Evolutionary conservation across 257 asterid species (phyloP), one percentile per base, ranked within the genome.

Genomic region (Solanum paucissectum): DNA sequence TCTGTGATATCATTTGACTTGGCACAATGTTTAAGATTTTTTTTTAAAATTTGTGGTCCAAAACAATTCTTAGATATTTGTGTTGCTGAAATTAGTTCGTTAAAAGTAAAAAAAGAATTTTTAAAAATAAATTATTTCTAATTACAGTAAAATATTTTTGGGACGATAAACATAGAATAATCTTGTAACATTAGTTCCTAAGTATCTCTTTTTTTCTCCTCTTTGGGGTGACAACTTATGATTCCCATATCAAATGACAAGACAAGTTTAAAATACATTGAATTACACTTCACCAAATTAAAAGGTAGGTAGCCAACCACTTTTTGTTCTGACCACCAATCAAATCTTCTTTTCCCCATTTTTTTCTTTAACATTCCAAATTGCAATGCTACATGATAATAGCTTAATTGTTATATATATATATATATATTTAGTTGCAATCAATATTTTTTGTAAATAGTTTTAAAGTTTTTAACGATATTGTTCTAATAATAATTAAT

Each of bases 171-270:
- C 62, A 18, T 66, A 68, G 79, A 49, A 85, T 62, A 90, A 84
- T 37, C 18, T 40, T n/a, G 23, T 32, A 69, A 84, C 88, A 87
- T 37, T 20, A 10, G 20, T 90, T 90, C 91, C 87, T 83, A 89
- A 84, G 89, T 6, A 2, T 77, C 64, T 8, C 33, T 42, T 42
- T 42, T 33, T 34, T 23, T 79, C 23, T 69, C 79, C 46, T 71
- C 37, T 75, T 85, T 34, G 88, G 64, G 90, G 83, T 77, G 94
- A 91, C 94, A 92, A 89, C 91, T 90, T 92, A 89, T n/a, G 91
- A 91, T n/a, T 83, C 83, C 81, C 91, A 76, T 86, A 58, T 85
- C 36, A 55, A 71, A 74, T 42, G 91, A 93, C 88, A 73, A 33
- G 91, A 88, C 92, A 86, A 21, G 71, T 91, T 84, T 87, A 83